phyloP scores from a whole-genome alignment of 129 eudicot species.

The Silybum marianum region DNA sequence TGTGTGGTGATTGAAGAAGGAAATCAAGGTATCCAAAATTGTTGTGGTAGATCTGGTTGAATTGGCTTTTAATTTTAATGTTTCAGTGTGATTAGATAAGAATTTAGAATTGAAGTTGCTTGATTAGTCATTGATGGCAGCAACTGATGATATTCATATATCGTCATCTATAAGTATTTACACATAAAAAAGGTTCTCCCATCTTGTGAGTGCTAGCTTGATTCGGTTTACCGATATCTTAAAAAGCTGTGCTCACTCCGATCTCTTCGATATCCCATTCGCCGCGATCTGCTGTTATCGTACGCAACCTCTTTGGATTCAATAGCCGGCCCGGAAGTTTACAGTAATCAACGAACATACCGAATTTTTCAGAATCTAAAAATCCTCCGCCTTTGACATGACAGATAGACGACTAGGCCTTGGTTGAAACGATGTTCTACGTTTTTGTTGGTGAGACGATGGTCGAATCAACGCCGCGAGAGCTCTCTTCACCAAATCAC shows the following conservation, averaged over 20 bases:
- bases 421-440: conserved; percentile 64
- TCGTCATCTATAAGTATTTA: conserved; percentile 31
- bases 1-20: background rate
- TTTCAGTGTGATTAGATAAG: background rate
- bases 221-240: conserved; percentile 28
- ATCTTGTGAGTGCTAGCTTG: conserved; percentile 26
- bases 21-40: background rate
- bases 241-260: conserved; percentile 24
- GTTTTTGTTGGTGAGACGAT: conserved; percentile 72
- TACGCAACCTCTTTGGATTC: conserved; percentile 12
- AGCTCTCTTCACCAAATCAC: conserved; percentile 80
- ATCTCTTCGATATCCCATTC: conserved; percentile 12
- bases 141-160: conserved; percentile 31
- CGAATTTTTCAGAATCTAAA: background rate
- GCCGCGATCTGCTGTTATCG: conserved; percentile 21
- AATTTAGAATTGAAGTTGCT: conserved; percentile 25
- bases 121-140: conserved; percentile 31
- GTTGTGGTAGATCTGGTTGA: background rate
- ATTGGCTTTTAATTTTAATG: conserved; percentile 5
- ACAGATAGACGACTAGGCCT: conserved; percentile 75
- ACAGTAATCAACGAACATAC: background rate
- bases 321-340: background rate
- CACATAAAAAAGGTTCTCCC: conserved; percentile 19
- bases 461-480: conserved; percentile 87
- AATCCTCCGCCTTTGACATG: conserved; percentile 54